These are phyloP conservation scores for Obelidium mucronatum DNA, from an alignment of 192 early-diverging fungal genomes.

Conservation along the genomic window DNA sequence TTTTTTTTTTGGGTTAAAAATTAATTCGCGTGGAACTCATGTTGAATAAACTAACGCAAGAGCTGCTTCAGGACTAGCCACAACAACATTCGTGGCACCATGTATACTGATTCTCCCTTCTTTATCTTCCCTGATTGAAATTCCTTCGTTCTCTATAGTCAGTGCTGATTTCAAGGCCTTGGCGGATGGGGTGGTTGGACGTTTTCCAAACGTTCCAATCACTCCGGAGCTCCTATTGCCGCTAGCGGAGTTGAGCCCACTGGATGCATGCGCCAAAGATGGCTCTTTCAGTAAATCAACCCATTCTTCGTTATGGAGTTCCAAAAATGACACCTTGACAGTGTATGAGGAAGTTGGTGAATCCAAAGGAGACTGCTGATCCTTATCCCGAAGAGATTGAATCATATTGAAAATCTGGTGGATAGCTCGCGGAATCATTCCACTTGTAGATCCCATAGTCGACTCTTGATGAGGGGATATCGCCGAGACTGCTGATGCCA, in stretches of 20 bases:
- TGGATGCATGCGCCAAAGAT: background rate
- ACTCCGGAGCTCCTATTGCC: background rate
- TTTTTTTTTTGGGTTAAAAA: background rate
- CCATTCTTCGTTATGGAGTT: slow-evolving; percentile 97
- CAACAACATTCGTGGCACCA: slow-evolving; percentile 73
- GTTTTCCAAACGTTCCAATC: background rate
- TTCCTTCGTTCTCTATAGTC: slow-evolving; percentile 5
- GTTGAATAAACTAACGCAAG: background rate
- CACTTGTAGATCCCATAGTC: background rate
- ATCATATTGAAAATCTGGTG: slow-evolving; percentile 27
- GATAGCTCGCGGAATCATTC: slow-evolving; percentile 42
- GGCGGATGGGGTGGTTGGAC: background rate
- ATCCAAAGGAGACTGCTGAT: background rate
- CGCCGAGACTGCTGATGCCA: background rate
- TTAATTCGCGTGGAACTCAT: background rate
- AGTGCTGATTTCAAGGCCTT: background rate
- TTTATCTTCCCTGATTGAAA: slow-evolving; percentile 83
- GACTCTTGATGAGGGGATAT: background rate
- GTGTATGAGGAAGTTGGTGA: background rate
- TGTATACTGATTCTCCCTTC: slow-evolving; percentile 82
- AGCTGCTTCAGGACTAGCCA: slow-evolving; percentile 29
- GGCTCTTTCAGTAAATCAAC: slow-evolving; percentile 79
- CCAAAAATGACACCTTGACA: slow-evolving; percentile 86
- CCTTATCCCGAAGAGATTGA: background rate
- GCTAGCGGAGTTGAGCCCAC: background rate